A percentile compares a stretch with the other conserved stretches of the same genome.
Conservation (phyloP, 164 flowering plant species). For the Cinnamomum micranthum region DNA sequence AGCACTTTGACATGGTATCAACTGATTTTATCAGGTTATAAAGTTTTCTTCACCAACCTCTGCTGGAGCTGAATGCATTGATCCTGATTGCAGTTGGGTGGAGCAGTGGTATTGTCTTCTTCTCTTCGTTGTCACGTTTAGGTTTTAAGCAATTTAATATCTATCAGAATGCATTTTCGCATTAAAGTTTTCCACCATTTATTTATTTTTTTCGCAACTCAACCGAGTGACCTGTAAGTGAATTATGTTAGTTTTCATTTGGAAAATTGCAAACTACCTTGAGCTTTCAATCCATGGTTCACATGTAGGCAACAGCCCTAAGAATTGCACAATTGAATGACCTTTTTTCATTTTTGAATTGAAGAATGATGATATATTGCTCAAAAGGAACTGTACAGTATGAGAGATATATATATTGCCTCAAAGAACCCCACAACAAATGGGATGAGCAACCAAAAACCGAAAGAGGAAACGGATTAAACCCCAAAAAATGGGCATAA, state of each 20-base stretch:
- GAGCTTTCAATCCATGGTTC: neutral
- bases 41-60: conserved; percentile 74
- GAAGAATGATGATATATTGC: too few species aligned
- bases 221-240: too few species aligned
- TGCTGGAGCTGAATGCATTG: conserved; percentile 97
- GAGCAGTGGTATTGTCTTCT: conserved; percentile 70
- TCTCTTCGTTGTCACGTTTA: neutral
- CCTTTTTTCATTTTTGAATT: neutral
- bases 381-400: too few species aligned
- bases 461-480: too few species aligned
- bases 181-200: too few species aligned
- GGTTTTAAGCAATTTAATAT: neutral
- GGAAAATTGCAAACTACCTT: neutral
- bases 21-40: conserved; percentile 47
- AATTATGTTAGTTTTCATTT: too few species aligned
- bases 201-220: too few species aligned
- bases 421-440: too few species aligned
- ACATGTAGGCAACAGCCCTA: neutral
- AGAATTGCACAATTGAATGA: neutral
- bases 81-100: conserved; percentile 84
- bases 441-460: too few species aligned
- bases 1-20: neutral
- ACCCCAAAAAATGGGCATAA: too few species aligned
- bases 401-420: too few species aligned
- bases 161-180: neutral